Percentiles rank a stretch among this genome's conserved stretches.
Evolutionary conservation across 2,329 filamentous ascomycete species (phyloP).

Genomic region (Aspergillus nomiae): DNA sequence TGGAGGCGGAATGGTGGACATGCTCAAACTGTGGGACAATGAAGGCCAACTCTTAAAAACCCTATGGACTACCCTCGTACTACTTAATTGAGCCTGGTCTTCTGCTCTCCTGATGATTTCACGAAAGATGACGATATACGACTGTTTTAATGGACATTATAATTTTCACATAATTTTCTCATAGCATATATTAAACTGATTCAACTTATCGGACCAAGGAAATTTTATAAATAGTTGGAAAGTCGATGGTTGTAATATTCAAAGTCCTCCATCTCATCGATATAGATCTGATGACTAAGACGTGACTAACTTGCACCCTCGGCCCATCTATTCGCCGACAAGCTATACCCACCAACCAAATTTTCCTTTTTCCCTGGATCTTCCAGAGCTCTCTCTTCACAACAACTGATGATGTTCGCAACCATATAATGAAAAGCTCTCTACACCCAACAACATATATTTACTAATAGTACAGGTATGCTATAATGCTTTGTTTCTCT

Average conservation of each 20-base stretch:
- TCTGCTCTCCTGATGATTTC: not conserved
- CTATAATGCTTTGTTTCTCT: not conserved
- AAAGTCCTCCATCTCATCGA: not conserved
- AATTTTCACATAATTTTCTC: not conserved
- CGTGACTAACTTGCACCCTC: not conserved
- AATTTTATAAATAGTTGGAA: not conserved
- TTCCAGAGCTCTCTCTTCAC: not conserved
- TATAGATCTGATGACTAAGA: not conserved
- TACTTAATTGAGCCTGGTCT: not conserved
- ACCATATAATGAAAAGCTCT: not conserved
- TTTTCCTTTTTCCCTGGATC: not conserved
- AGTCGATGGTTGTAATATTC: not conserved
- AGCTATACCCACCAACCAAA: constrained; percentile 1
- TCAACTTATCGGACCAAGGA: not conserved
- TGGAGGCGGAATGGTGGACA: constrained; percentile 67
- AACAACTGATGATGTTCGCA: not conserved
- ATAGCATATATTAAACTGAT: not conserved
- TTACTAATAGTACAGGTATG: constrained; percentile 7
- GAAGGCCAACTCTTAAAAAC: constrained; percentile 54
- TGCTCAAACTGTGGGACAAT: constrained; percentile 62
- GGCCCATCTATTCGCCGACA: not conserved
- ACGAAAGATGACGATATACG: constrained; percentile 1
- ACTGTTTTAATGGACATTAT: not conserved
- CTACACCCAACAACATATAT: not conserved
- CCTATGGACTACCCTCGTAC: not conserved